Percentiles rank a stretch among this genome's conserved stretches.
Evolutionary conservation across 148 eudicot genomes (phyloP).

Genomic region (Camellia lanceoleosa): DNA sequence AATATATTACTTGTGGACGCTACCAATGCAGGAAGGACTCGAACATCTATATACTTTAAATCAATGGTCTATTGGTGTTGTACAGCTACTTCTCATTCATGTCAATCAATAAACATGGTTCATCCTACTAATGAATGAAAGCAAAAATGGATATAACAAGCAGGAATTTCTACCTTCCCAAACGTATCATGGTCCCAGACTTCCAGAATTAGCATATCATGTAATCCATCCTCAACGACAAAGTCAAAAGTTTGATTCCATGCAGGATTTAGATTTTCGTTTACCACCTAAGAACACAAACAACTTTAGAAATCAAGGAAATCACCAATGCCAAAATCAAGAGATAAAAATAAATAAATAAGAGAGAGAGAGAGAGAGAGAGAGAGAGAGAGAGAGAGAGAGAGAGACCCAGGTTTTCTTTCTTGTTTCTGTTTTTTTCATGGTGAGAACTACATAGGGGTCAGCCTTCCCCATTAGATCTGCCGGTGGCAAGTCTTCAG

Average conservation of each 20-base stretch:
- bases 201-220: slow-evolving; percentile 86
- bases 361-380: not conserved
- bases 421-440: slow-evolving; percentile 76
- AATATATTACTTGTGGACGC: not conserved
- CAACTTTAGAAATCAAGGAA: slow-evolving; percentile 6
- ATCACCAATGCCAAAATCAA: not conserved
- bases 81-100: not conserved
- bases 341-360: not conserved
- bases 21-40: not conserved
- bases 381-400: slow-evolving; percentile 13
- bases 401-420: slow-evolving; percentile 73
- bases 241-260: slow-evolving; percentile 99
- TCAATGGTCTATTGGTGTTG: not conserved
- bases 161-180: slow-evolving; percentile 62
- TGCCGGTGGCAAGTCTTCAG: slow-evolving; percentile 74
- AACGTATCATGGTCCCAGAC: slow-evolving; percentile 96
- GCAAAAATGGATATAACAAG: not conserved
- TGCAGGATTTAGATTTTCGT: slow-evolving; percentile 78
- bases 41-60: not conserved
- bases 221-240: slow-evolving; percentile 93
- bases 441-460: slow-evolving; percentile 68
- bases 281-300: slow-evolving; percentile 65
- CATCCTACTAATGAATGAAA: not conserved
- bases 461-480: slow-evolving; percentile 93
- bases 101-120: not conserved